These are phyloP conservation scores for Coemansia sp. DNA, from an alignment of 192 early-diverging fungal species.

Conservation along the genomic window DNA sequence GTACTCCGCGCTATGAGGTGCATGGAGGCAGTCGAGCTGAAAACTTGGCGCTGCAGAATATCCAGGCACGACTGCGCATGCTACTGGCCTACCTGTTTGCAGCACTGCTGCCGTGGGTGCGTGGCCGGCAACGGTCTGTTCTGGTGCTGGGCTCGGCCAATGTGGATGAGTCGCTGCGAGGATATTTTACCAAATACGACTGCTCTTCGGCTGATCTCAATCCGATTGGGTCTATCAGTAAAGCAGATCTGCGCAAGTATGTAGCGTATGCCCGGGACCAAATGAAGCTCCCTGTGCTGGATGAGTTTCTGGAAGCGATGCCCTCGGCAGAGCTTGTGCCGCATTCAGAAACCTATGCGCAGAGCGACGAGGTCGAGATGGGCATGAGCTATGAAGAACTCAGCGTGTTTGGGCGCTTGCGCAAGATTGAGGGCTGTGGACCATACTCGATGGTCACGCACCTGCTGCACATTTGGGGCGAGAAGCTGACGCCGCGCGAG, in stretches of 20 bases:
- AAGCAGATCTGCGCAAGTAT: conserved; percentile 80
- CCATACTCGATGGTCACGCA: conserved; percentile 94
- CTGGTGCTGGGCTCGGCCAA: conserved; percentile 96
- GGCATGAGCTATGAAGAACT: conserved; percentile 97
- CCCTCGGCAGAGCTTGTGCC: conserved; percentile 98
- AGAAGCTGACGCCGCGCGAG: conserved; percentile 41
- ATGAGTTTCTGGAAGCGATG: conserved; percentile 75
- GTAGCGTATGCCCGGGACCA: conserved; percentile 66
- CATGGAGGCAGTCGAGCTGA: conserved; percentile 82
- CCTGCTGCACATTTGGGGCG: conserved; percentile 76
- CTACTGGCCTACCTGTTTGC: conserved; percentile 93
- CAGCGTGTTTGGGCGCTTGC: conserved; percentile 82
- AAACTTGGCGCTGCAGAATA: conserved; percentile 96
- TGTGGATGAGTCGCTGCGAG: conserved; percentile 94
- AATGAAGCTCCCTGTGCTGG: conserved; percentile 68
- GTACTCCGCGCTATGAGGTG: conserved; percentile 73
- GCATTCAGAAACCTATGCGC: conserved; percentile 73
- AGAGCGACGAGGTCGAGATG: conserved; percentile 96
- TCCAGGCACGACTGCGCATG: conserved; percentile 95
- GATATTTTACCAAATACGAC: conserved; percentile 99
- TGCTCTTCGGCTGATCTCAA: conserved; percentile 96
- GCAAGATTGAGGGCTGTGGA: conserved; percentile 84
- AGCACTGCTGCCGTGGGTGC: conserved; percentile 87
- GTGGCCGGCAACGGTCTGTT: conserved; percentile 56
- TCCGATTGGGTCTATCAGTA: conserved; percentile 94